Base-by-base conservation (phyloP, 2,329 filamentous ascomycete genomes). In the Sporothrix mexicana region DNA sequence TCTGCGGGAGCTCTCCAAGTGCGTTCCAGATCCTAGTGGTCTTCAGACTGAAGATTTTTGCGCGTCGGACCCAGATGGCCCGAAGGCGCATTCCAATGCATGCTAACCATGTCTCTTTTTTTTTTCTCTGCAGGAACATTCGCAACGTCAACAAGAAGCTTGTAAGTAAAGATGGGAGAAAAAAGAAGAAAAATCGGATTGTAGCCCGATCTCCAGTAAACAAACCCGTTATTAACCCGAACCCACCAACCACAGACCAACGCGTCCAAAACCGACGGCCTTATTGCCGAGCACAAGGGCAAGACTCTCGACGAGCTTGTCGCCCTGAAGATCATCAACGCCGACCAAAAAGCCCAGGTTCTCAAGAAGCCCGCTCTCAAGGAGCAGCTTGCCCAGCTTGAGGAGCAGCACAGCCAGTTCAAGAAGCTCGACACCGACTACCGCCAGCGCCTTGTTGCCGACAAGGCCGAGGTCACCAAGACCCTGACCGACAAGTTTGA, bases 131-230 rank as follows among this genome's bases (percentile, higher is more conserved):
- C 77, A 97, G 94, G 87, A 94, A 90, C 82, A 93, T 98, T 78
- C 94, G 95, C 80, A 97, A 96, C 82, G 85, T 96, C 79, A 92
- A 91, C 86, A 98, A 98, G 88, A 98, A 98, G 85, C 91, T 98
- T 79, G 93, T 97, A 84, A 84, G 92, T 85, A 36, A 36, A 36
- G 30, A 36, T 36, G 30, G 30, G 30, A 36, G 30, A 36, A 36
- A 36, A 36, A 36, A 36, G 30, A 36, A 36, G 30, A 36, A 36
- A 36, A 36, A 36, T 36, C 7, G 30, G 30, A 20, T 41, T 49
- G 3, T 47, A 15, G 66, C 69, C 64, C 73, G 4, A 57, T 13
- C 12, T 71, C 17, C 5, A 23, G 5, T 5, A 45, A 20, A 64
- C 20, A 3, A 47, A 49, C 43, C 17, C 45, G 30, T 49, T 17